These are phyloP conservation scores for Exophiala aquamarina DNA, from an alignment of 2,329 filamentous ascomycete genomes.

Conservation along the genomic window DNA sequence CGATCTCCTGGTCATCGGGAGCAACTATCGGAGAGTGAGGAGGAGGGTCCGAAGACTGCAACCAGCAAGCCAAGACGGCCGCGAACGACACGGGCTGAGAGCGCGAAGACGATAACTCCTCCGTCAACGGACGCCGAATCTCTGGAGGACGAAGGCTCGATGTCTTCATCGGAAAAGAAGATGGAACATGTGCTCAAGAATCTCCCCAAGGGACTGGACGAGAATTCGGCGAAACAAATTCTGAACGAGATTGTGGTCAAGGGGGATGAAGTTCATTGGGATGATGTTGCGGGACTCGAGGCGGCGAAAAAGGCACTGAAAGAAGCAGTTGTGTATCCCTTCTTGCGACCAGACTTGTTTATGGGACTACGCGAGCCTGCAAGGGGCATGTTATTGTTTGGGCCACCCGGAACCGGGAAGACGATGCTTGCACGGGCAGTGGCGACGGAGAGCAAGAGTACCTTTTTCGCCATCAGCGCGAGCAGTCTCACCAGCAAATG, in stretches of 20 bases:
- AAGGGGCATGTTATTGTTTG: constrained; percentile 91
- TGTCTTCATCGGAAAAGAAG: constrained; percentile 53
- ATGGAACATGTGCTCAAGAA: constrained; percentile 70
- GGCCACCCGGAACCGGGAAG: constrained; percentile 95
- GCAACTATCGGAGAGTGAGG: constrained; percentile 35
- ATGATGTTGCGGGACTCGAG: constrained; percentile 86
- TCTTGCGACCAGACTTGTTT: constrained; percentile 91
- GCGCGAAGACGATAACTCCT: constrained; percentile 45
- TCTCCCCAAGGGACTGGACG: constrained; percentile 79
- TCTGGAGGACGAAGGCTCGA: constrained; percentile 48
- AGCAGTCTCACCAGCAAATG: constrained; percentile 95
- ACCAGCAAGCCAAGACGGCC: constrained; percentile 13
- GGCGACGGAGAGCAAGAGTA: constrained; percentile 89
- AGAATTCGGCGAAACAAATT: constrained; percentile 81
- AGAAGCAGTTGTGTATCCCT: constrained; percentile 95
- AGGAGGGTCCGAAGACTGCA: constrained; percentile 30
- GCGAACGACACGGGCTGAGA: constrained; percentile 32
- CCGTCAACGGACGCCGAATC: constrained; percentile 51
- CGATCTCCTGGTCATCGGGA: constrained; percentile 17
- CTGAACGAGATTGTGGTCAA: constrained; percentile 94
- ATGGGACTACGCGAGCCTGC: constrained; percentile 93
- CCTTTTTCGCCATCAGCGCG: constrained; percentile 95
- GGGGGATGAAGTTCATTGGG: constrained; percentile 93
- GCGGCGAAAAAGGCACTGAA: constrained; percentile 88
- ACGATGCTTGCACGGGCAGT: constrained; percentile 96